These are phyloP conservation scores for Lizanozyma gosingica DNA, from an alignment of 1,139 yeast species.

Conservation along the genomic window DNA sequence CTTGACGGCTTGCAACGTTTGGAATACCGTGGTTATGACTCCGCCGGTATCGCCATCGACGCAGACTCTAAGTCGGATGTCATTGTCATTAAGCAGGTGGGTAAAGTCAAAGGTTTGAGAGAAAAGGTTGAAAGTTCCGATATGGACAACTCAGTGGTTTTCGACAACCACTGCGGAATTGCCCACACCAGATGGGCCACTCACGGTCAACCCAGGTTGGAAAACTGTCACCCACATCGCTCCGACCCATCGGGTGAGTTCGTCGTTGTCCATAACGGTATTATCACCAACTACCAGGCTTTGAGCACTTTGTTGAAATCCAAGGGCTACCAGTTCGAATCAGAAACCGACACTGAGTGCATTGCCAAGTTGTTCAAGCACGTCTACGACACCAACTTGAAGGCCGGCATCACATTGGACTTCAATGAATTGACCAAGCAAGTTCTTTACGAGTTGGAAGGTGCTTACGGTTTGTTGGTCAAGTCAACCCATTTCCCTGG, in stretches of 20 bases:
- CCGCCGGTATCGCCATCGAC: conserved; percentile 93
- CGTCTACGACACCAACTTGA: conserved; percentile 70
- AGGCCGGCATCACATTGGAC: conserved; percentile 64
- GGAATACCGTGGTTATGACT: conserved; percentile 97
- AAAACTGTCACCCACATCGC: conserved; percentile 94
- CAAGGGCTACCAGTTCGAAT: conserved; percentile 78
- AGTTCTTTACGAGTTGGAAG: conserved; percentile 88
- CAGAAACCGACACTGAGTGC: conserved; percentile 97
- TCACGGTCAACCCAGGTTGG: conserved; percentile 84
- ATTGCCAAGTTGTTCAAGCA: conserved; percentile 93
- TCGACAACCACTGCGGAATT: conserved; percentile 87
- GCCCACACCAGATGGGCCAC: conserved; percentile 99
- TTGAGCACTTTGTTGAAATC: conserved; percentile 70
- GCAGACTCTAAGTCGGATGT: conserved; percentile 66
- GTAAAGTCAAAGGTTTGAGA: conserved; percentile 80
- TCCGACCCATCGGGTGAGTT: conserved; percentile 80
- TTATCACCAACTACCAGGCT: conserved; percentile 90
- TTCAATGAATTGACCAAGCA: conserved; percentile 89
- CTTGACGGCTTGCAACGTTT: conserved; percentile 87
- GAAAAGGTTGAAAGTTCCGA: conserved; percentile 51
- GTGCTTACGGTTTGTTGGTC: conserved; percentile 93
- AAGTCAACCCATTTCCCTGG: conserved; percentile 90
- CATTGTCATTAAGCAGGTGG: conserved; percentile 72
- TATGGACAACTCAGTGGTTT: conserved; percentile 51
- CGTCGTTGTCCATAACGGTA: conserved; percentile 94